Percentiles rank a stretch among this genome's conserved stretches.
phyloP scores from a whole-genome alignment of 208 protist species.

The Wallacemonas sp. region DNA sequence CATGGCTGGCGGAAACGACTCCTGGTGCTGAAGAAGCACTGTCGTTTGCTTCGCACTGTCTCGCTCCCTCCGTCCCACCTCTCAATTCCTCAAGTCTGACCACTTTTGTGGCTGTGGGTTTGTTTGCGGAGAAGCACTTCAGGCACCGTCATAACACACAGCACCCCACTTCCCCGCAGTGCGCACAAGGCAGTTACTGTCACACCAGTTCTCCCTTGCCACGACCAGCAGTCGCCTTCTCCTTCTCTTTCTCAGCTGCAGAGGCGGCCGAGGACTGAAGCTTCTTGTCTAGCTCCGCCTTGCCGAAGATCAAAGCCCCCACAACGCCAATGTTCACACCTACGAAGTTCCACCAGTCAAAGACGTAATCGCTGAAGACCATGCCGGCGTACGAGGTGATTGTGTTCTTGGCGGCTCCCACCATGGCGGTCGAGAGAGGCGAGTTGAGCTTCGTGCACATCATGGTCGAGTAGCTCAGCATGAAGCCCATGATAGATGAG shows the following conservation, averaged over 20 bases:
- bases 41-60: too few relatives aligned
- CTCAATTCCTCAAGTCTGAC: too few relatives aligned
- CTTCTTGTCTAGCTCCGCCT: constrained; percentile 22
- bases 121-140: too few relatives aligned
- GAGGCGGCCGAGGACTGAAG: too few relatives aligned
- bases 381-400: constrained; percentile 49
- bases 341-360: constrained; percentile 24
- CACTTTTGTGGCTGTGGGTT: too few relatives aligned
- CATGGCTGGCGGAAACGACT: too few relatives aligned
- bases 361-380: constrained; percentile 49
- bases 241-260: background rate
- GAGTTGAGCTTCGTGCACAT: constrained; percentile 81
- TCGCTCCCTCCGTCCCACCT: too few relatives aligned
- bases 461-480: constrained; percentile 72
- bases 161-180: too few relatives aligned
- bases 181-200: too few relatives aligned
- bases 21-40: too few relatives aligned
- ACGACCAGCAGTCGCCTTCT: background rate
- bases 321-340: constrained; percentile 45
- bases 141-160: too few relatives aligned
- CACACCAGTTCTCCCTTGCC: too few relatives aligned
- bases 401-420: constrained; percentile 63
- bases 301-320: constrained; percentile 41
- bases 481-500: constrained; percentile 44
- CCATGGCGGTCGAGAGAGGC: constrained; percentile 70